Evolutionary conservation across 495 filamentous ascomycete genomes (phyloP).

Genomic region (Lasiosphaeriaceae sp.): DNA sequence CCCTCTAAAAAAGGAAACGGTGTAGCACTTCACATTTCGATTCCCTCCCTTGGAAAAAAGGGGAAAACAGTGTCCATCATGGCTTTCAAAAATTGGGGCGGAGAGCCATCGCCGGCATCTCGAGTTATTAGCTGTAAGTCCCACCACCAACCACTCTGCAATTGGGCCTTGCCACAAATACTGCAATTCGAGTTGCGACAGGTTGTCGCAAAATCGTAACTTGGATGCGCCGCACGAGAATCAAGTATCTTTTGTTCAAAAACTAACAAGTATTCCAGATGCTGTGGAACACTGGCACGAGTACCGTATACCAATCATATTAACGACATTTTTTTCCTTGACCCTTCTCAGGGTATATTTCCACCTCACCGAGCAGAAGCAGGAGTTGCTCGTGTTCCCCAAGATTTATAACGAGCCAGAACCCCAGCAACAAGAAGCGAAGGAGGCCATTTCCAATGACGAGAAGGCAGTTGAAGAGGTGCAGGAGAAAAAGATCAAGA

Average conservation of each 20-base stretch:
- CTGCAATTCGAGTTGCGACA: too few species aligned
- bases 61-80: neutral
- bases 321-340: slow-evolving; percentile 36
- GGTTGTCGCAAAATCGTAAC: too few species aligned
- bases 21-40: neutral
- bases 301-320: slow-evolving; percentile 48
- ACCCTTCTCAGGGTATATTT: slow-evolving; percentile 39
- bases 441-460: neutral
- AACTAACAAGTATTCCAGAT: slow-evolving; percentile 26
- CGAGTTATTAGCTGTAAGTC: slow-evolving; percentile 9
- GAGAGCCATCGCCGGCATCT: slow-evolving; percentile 3
- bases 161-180: too few species aligned
- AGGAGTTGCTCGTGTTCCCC: slow-evolving; percentile 20
- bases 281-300: slow-evolving; percentile 53
- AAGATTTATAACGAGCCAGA: slow-evolving; percentile 21
- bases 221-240: too few species aligned
- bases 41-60: neutral
- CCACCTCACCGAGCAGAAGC: slow-evolving; percentile 25
- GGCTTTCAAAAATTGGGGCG: slow-evolving; percentile 5
- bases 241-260: neutral
- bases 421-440: slow-evolving; percentile 7
- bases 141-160: too few species aligned
- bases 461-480: neutral
- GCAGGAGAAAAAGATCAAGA: slow-evolving; percentile 7
- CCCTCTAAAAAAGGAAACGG: neutral